Conservation (phyloP, 345 rosid genomes). For the Mercurialis annua region DNA sequence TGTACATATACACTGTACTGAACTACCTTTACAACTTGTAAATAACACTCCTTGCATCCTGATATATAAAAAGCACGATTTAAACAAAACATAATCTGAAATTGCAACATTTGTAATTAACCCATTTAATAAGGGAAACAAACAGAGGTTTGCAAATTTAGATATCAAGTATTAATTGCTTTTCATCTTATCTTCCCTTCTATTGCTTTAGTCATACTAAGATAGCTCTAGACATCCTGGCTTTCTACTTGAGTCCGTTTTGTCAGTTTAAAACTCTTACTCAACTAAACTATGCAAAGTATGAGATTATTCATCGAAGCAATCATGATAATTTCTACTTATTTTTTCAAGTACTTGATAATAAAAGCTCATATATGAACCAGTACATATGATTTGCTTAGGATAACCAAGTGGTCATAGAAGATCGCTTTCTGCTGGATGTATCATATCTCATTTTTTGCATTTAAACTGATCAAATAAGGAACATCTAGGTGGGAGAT, state of each 20-base stretch:
- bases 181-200: not conserved
- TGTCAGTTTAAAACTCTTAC: not conserved
- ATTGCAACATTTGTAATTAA: not conserved
- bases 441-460: not conserved
- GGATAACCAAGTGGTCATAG: not conserved
- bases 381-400: not conserved
- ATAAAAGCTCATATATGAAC: not conserved
- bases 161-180: not conserved
- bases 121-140: not conserved
- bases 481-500: not conserved
- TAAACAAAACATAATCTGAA: not conserved
- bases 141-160: not conserved
- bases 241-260: not conserved
- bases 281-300: not conserved
- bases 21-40: not conserved
- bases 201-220: not conserved
- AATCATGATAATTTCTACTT: not conserved
- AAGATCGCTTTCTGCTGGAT: not conserved
- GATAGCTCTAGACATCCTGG: not conserved
- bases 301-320: too few species aligned
- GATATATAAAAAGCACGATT: not conserved
- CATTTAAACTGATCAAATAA: not conserved
- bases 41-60: not conserved
- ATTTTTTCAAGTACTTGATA: not conserved
- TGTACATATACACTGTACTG: not conserved